Base-by-base conservation (phyloP, 108 stramenopile genomes). In the Pelagomonas calceolata region DNA sequence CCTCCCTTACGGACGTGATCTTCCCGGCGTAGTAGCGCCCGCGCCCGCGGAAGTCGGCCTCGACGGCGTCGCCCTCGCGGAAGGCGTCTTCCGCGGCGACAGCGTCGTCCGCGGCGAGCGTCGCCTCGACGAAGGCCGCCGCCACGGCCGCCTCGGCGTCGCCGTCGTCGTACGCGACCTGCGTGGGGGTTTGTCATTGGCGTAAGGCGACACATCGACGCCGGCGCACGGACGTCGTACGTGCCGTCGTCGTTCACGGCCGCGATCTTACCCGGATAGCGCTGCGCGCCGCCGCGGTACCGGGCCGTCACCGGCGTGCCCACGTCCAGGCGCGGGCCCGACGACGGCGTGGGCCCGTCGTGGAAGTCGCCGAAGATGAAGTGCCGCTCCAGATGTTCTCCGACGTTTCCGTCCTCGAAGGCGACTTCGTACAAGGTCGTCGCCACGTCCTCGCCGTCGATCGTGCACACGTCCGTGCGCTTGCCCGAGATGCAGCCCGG, bases 21-120 rank as follows among this genome's bases (percentile, higher is more conserved):
- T 67, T 72, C 18, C 78, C 78, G 5, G 39, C 26, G 64, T 75
- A 79, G 30, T 30, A 66, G 35, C 72, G 71, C 26, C 32, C 51
- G 45, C 76, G 63, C 29, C 84, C 84, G 14, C 81, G 78, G 51
- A 76, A 81, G 30, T 69, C 36, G 18, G 81, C 84, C 70, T 85
- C 82, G 43, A 85, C 83, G 33, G 63, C 72, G 65, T 80, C 81
- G 15, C 83, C 78, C 36, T 16, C 80, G 12, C 73, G 32, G 36
- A 79, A 21, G 35, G 79, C 81, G 26, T 66, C 72, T n/a, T 80
- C 79, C 0, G 76, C 75, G 9, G 21, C 80, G 5, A 66, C 37
- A 33, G 75, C 4, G 34, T 32, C 72, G 36, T 71, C 70, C 26
- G 33, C 63, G 29, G 63, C 34, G 29, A 4, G 26, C 15, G n/a